A percentile compares a stretch with the other conserved stretches of the same genome.
phyloP scores from a whole-genome alignment of 2,329 filamentous ascomycete species.

The Fusarium concolor region DNA sequence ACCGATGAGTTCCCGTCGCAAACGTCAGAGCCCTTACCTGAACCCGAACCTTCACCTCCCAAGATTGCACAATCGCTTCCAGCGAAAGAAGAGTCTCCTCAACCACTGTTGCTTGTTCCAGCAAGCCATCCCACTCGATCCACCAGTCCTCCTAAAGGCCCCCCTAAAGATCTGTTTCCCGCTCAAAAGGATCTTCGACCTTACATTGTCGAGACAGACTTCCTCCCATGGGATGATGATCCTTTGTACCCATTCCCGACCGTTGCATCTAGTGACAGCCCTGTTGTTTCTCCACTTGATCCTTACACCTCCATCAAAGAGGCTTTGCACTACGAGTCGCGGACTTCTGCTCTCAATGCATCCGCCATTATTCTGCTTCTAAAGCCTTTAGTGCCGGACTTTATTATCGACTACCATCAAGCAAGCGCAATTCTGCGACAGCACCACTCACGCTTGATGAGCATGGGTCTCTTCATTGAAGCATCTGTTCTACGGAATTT shows the following conservation, averaged over 20 bases:
- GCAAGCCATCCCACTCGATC: slow-evolving; percentile 32
- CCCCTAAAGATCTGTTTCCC: slow-evolving; percentile 41
- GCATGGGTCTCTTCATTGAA: slow-evolving; percentile 69
- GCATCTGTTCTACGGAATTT: slow-evolving; percentile 71
- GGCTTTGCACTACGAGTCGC: slow-evolving; percentile 67
- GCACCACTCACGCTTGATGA: slow-evolving; percentile 69
- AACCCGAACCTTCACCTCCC: slow-evolving; percentile 26
- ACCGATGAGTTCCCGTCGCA: slow-evolving; percentile 53
- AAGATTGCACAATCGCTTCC: slow-evolving; percentile 25
- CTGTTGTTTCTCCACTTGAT: slow-evolving; percentile 58
- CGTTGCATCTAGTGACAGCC: slow-evolving; percentile 19
- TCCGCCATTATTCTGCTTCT: slow-evolving; percentile 71
- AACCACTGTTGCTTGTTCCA: slow-evolving; percentile 28
- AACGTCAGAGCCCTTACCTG: slow-evolving; percentile 46
- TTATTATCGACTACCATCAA: slow-evolving; percentile 66
- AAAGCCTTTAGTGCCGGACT: slow-evolving; percentile 65
- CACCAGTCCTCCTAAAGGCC: slow-evolving; percentile 39
- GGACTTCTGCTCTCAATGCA: slow-evolving; percentile 67
- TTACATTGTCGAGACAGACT: slow-evolving; percentile 67
- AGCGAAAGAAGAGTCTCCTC: slow-evolving; percentile 3
- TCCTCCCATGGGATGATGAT: slow-evolving; percentile 68
- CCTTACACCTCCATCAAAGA: slow-evolving; percentile 66
- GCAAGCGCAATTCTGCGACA: slow-evolving; percentile 68
- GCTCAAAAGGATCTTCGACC: slow-evolving; percentile 55
- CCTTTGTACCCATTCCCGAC: slow-evolving; percentile 64